phyloP scores from a whole-genome alignment of 305 asterid species.

The Euphrasia arctica region DNA sequence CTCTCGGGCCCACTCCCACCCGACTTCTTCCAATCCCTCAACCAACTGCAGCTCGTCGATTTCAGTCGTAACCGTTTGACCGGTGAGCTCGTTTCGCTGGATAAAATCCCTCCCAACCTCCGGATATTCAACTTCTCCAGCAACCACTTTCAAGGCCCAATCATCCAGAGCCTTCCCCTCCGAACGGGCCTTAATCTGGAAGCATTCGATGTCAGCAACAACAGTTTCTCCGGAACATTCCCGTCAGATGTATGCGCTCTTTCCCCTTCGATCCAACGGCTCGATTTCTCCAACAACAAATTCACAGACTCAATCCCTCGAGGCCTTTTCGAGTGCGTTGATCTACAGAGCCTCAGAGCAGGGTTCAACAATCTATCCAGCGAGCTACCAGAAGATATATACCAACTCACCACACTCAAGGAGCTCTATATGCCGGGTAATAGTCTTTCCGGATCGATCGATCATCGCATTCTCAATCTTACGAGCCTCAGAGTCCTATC shows the following conservation, averaged over 20 bases:
- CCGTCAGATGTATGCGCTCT: conserved; percentile 55
- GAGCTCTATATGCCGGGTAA: conserved; percentile 72
- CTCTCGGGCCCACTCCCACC: conserved; percentile 60
- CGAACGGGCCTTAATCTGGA: conserved; percentile 46
- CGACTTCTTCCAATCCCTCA: conserved; percentile 44
- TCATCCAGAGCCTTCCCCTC: conserved; percentile 44
- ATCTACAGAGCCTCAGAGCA: conserved; percentile 52
- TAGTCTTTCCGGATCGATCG: conserved; percentile 53
- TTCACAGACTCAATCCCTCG: conserved; percentile 50
- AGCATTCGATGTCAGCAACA: conserved; percentile 62
- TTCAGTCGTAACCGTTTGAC: conserved; percentile 65
- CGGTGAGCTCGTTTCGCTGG: conserved; percentile 36
- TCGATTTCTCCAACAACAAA: conserved; percentile 76
- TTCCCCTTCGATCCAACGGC: conserved; percentile 33
- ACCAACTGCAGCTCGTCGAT: conserved; percentile 41
- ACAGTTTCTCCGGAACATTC: conserved; percentile 63
- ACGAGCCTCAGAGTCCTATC: conserved; percentile 50
- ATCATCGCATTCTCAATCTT: conserved; percentile 46
- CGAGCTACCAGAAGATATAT: conserved; percentile 55
- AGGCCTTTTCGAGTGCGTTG: conserved; percentile 54
- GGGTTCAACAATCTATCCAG: conserved; percentile 71
- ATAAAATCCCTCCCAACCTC: conserved; percentile 33
- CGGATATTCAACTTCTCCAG: conserved; percentile 57
- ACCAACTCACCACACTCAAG: conserved; percentile 40
- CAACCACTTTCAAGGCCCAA: conserved; percentile 58